These are phyloP conservation scores for Phycomyces blakesleeanus DNA, from an alignment of 192 early-diverging fungal species.

Conservation along the genomic window DNA sequence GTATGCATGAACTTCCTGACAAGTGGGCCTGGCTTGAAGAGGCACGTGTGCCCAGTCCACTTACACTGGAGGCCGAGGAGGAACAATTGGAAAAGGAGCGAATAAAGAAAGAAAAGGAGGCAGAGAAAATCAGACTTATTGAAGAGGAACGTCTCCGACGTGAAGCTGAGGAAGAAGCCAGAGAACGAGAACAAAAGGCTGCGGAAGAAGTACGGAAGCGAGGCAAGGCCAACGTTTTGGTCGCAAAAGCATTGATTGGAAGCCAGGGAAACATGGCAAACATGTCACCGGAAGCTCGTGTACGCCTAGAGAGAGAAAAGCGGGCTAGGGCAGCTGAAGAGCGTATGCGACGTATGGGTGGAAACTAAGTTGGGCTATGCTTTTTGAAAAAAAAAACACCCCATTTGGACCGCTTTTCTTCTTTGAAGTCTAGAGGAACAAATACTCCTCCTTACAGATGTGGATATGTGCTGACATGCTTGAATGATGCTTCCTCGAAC, in stretches of 20 bases:
- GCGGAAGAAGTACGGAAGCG: conserved; percentile 20
- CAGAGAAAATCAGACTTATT: conserved; percentile 53
- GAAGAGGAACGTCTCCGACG: conserved; percentile 40
- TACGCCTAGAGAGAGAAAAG: conserved; percentile 73
- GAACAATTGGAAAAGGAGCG: conserved; percentile 57
- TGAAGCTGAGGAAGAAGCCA: conserved; percentile 32
- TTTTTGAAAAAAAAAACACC: not conserved
- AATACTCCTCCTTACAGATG: too few species aligned
- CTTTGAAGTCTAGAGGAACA: not conserved
- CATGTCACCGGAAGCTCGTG: conserved; percentile 63
- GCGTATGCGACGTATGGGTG: conserved; percentile 25
- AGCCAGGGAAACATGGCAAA: conserved; percentile 36
- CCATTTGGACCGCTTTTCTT: not conserved
- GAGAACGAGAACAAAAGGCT: conserved; percentile 6
- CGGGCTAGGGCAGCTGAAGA: conserved; percentile 76
- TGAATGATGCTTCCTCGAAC: too few species aligned
- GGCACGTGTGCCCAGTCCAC: conserved; percentile 67
- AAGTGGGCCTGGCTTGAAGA: conserved; percentile 60
- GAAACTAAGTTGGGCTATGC: not conserved
- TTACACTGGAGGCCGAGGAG: conserved; percentile 69
- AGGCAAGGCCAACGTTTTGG: conserved; percentile 18
- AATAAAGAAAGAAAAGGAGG: conserved; percentile 59
- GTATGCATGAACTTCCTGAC: conserved; percentile 55
- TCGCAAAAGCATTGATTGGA: conserved; percentile 21
- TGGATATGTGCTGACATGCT: too few species aligned